Evolutionary conservation across 768 basidiomycete genomes (phyloP), one percentile per base, ranked within the genome.

Genomic region (Multifurca ochricompacta): DNA sequence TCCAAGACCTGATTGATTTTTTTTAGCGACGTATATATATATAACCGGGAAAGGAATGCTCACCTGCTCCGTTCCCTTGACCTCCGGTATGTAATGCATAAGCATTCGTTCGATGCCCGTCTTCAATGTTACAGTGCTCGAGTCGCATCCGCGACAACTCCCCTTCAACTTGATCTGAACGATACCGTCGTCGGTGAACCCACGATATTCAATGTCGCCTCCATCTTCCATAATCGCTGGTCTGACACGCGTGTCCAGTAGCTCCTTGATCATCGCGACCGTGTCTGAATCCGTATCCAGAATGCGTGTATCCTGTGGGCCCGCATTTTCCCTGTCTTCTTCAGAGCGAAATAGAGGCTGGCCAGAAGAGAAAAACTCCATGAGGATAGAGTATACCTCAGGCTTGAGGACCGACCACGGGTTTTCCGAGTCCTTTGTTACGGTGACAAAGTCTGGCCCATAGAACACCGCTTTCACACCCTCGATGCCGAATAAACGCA

Each of bases 191-290:
- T 95, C 91, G 46, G 80, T 77, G 64, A 98, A 95, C 3, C 91
- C 93, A 32, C 85, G 80, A 67, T 89, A 99, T 70, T 98, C 95
- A 53, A 99, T 93, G 67, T 98, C 96, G 2, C 96, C 96, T 0
- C 96, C 96, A 53, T 99, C 95, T 68, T 98, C 96, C 89, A 94
- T 94, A 56, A 99, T 98, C 4, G 93, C 90, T 5, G 96, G 96
- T 51, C 96, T 74, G 16, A 99, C 92, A 13, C 96, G 74, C 2
- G 94, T 98, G 66, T 97, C 95, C 46, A 99, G 73, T 35, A 98
- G 68, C 67, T 99, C 96, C 68, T 99, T 99, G 63, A 99, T 93
- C 95, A 98, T 99, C 7, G 91, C 96, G 3, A 99, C 91, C 3
- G 91, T 90, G 68, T 98, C 96, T 19, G 88, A 87, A 67, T 99